Base-by-base conservation (phyloP, 2,329 filamentous ascomycete genomes). In the Calonectria pteridis region DNA sequence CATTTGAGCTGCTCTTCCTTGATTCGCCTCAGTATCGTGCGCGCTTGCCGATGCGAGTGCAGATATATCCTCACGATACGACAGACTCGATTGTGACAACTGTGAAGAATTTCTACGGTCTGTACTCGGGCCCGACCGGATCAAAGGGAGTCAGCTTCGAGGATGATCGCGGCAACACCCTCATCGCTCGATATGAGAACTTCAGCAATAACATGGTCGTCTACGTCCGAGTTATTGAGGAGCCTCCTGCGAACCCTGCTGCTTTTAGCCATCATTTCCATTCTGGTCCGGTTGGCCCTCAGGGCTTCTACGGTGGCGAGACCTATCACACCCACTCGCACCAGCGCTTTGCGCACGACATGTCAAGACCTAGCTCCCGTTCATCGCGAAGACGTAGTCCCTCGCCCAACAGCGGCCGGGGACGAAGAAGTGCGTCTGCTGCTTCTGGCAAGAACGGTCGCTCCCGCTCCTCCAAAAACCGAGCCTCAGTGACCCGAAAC, bases 41-140 rank as follows among this genome's bases (percentile, higher is more conserved):
- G 85, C 93, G 94, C 82, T 88, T 96, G 78, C 94, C 94, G n/a
- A 93, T 96, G 91, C 90, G 94, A 81, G 94, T 96, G 68, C 94
- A 97, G 82, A 98, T 99, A 79, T 98, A 94, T 82, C 95, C 95
- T 59, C 96, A 98, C 85, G 97, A 99, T 87, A 96, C 95, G 67
- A 98, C 96, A 28, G 96, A 98, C 83, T 98, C 96, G 43, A 99
- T 99, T 86, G 95, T 98, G 77, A 97, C 95, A 18, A 98, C 97
- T 1, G 96, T 98, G 82, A 98, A 98, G 90, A 98, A 98, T 88
- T 98, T 98, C 87, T 98, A 98, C 83, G 97, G 97, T 74, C 90
- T 99, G 78, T 98, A 98, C 84, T 94, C 96, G 77, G 93, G 91
- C 75, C 88, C 89, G 43, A 86, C 86, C 75, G 90, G 91, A 79